These are phyloP conservation scores for Suhomyces pyralidae DNA, from an alignment of 805 yeast species.

Conservation along the genomic window DNA sequence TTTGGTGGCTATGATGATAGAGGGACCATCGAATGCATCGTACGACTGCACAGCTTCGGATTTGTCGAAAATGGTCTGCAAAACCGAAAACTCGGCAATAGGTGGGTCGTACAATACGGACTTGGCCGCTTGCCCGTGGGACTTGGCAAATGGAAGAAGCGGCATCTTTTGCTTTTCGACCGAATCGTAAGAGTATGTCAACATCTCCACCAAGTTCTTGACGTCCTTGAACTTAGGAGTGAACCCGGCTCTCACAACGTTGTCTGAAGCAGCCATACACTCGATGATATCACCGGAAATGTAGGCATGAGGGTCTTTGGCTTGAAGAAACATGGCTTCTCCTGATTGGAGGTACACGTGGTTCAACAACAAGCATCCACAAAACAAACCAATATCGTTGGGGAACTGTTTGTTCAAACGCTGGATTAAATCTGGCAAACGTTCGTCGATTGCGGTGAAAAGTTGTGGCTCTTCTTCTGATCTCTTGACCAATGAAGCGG, in stretches of 20 bases:
- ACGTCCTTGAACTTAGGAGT: slow-evolving; percentile 99
- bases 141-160: slow-evolving; percentile 53
- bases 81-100: slow-evolving; percentile 92
- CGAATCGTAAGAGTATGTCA: slow-evolving; percentile 84
- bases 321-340: slow-evolving; percentile 94
- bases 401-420: slow-evolving; percentile 88
- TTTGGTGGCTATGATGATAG: slow-evolving; percentile 77
- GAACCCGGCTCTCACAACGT: slow-evolving; percentile 97
- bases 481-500: slow-evolving; percentile 63
- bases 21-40: slow-evolving; percentile 77
- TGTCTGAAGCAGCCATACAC: slow-evolving; percentile 99
- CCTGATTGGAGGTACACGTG: slow-evolving; percentile 82
- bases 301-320: slow-evolving; percentile 98
- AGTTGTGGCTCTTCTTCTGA: slow-evolving; percentile 57
- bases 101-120: slow-evolving; percentile 87
- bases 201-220: slow-evolving; percentile 79
- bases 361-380: slow-evolving; percentile 91
- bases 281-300: slow-evolving; percentile 96
- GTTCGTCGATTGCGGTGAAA: slow-evolving; percentile 47
- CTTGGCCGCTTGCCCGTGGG: slow-evolving; percentile 60
- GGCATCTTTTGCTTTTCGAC: slow-evolving; percentile 93
- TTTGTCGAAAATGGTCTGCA: slow-evolving; percentile 66
- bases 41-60: slow-evolving; percentile 52
- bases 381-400: slow-evolving; percentile 88
- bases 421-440: slow-evolving; percentile 68